phyloP scores from a whole-genome alignment of 192 early-diverging fungal species.

The Haplosporangium gracile region DNA sequence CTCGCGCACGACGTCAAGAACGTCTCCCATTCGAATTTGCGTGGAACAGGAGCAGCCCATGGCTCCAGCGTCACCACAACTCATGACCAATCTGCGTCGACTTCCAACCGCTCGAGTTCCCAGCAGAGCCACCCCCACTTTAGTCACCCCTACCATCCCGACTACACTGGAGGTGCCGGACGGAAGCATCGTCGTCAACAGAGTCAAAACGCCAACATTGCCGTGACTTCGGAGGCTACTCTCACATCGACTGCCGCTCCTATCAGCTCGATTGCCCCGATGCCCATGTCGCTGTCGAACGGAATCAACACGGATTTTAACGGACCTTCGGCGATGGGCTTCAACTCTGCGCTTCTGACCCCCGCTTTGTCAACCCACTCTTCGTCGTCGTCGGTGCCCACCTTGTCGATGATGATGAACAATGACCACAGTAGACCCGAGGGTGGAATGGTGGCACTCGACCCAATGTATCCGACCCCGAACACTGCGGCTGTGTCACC shows the following conservation, averaged over 20 bases:
- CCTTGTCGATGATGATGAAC: constrained; percentile 35
- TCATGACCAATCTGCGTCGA: constrained; percentile 13
- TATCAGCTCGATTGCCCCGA: constrained; percentile 11
- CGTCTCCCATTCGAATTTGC: constrained; percentile 6
- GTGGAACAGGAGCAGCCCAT: constrained; percentile 33
- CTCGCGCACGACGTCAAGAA: constrained; percentile 59
- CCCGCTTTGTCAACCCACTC: constrained; percentile 37
- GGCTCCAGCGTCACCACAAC: not conserved
- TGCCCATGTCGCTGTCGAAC: constrained; percentile 6
- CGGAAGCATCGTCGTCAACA: constrained; percentile 46
- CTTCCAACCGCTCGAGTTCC: not conserved
- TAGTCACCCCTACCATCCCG: constrained; percentile 43
- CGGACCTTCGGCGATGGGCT: constrained; percentile 4
- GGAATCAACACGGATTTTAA: not conserved
- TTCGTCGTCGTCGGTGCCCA: constrained; percentile 27
- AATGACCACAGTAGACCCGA: constrained; percentile 6
- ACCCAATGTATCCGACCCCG: constrained; percentile 20
- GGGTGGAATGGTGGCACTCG: constrained; percentile 14
- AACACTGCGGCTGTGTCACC: not conserved
- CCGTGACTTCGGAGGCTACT: not conserved
- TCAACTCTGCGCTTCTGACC: constrained; percentile 24
- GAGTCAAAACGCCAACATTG: constrained; percentile 28
- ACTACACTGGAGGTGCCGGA: constrained; percentile 24
- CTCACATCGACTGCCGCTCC: not conserved
- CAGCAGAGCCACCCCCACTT: constrained; percentile 32